These are phyloP conservation scores for Fusarium sororula DNA, from an alignment of 2,329 filamentous ascomycete species.

Conservation along the genomic window DNA sequence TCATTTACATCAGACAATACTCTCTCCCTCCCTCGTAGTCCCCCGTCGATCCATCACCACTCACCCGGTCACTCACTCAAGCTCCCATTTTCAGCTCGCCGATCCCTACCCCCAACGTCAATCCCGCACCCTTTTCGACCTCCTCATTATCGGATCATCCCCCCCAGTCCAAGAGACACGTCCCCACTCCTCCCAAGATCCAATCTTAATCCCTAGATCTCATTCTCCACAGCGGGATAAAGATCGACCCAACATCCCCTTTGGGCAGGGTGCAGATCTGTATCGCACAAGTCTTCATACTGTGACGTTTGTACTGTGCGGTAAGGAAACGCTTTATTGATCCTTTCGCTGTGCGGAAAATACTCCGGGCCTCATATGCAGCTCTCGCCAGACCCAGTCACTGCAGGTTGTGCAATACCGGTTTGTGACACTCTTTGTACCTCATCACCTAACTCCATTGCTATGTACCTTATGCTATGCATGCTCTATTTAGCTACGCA, in stretches of 20 bases:
- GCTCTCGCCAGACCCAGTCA: background rate
- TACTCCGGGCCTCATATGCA: background rate
- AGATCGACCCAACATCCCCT: slow-evolving; percentile 7
- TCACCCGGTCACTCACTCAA: slow-evolving; percentile 1
- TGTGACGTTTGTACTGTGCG: background rate
- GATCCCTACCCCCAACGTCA: slow-evolving; percentile 16
- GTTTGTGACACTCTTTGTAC: background rate
- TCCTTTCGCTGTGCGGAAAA: background rate
- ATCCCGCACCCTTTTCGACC: slow-evolving; percentile 6
- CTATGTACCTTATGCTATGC: slow-evolving; percentile 40
- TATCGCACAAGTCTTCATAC: background rate
- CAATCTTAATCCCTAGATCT: slow-evolving; percentile 10
- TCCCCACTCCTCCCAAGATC: slow-evolving; percentile 9
- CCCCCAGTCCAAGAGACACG: background rate
- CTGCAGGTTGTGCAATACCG: background rate
- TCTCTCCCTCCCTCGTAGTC: background rate
- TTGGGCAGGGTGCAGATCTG: background rate
- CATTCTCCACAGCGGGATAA: slow-evolving; percentile 5
- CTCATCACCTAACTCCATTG: slow-evolving; percentile 29
- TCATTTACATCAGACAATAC: background rate
- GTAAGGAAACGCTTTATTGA: background rate
- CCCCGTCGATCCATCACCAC: background rate
- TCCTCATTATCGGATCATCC: slow-evolving; percentile 4
- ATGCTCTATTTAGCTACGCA: background rate
- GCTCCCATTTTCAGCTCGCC: slow-evolving; percentile 10